These are phyloP conservation scores for Bipolaris gigantea DNA, from an alignment of 2,329 filamentous ascomycete species.

Conservation along the genomic window DNA sequence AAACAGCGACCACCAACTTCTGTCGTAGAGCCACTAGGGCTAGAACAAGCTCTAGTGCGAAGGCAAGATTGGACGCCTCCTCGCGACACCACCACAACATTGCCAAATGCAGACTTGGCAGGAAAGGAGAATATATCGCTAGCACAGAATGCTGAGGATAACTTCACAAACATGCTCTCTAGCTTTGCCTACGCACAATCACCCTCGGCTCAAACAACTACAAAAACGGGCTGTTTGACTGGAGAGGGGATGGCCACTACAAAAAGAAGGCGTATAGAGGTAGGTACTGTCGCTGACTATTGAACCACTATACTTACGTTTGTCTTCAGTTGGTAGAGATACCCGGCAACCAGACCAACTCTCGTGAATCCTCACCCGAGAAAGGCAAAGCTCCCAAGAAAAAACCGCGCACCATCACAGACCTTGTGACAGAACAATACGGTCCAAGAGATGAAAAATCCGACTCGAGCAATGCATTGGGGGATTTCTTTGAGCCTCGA, in stretches of 20 bases:
- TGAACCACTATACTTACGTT: background rate
- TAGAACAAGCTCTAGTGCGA: slow-evolving; percentile 37
- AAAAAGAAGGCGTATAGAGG: slow-evolving; percentile 38
- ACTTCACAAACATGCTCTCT: slow-evolving; percentile 34
- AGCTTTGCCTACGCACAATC: slow-evolving; percentile 33
- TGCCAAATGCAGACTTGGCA: slow-evolving; percentile 20
- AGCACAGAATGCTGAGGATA: slow-evolving; percentile 3
- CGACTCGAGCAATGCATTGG: slow-evolving; percentile 12
- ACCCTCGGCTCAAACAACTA: slow-evolving; percentile 10
- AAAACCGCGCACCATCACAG: slow-evolving; percentile 46
- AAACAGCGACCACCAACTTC: slow-evolving; percentile 17
- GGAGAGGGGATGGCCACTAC: slow-evolving; percentile 12
- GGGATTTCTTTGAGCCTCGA: slow-evolving; percentile 31
- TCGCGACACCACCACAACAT: slow-evolving; percentile 26
- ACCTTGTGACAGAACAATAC: slow-evolving; percentile 44
- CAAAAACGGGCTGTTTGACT: slow-evolving; percentile 2
- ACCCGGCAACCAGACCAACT: slow-evolving; percentile 25
- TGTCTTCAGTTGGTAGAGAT: slow-evolving; percentile 29
- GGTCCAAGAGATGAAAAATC: slow-evolving; percentile 12
- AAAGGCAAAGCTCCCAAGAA: slow-evolving; percentile 44
- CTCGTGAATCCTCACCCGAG: slow-evolving; percentile 30
- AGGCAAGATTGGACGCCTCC: slow-evolving; percentile 44
- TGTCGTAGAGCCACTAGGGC: slow-evolving; percentile 19
- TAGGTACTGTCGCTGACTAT: slow-evolving; percentile 4
- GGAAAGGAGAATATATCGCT: slow-evolving; percentile 30